Evolutionary conservation across 2,329 filamentous ascomycete genomes (phyloP), one percentile per base, ranked within the genome.

Genomic region (Chrysosporium queenslandicum): DNA sequence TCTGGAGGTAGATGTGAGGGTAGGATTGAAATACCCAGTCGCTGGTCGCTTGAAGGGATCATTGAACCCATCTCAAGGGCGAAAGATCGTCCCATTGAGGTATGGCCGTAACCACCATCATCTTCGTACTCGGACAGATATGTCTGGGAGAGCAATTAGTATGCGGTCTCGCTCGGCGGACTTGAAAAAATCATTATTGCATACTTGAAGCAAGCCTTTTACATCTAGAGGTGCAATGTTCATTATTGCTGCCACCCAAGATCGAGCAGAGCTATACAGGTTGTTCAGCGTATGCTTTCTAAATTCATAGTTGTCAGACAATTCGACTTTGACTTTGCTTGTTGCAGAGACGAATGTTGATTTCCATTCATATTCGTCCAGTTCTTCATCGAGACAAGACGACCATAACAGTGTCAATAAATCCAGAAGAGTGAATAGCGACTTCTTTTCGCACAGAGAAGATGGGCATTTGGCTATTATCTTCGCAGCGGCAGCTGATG

Each of bases 101-200:
- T 82, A 66, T 96, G 89, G 0, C 90, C 92, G 63, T 94, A 95
- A 1, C 83, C 82, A 46, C 86, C 87, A 58, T 95, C 87, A 59
- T 97, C 90, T 56, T 94, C 86, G 60, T 90, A 95, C 60, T 95
- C 90, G 0, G 94, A 96, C 14, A 98, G 77, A 65, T 98, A 97
- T 0, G 92, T 97, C 70, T 95, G 54, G 32, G 41, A 50, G 12
- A 34, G 18, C 18, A 4, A 30, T 36, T 27, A 42, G 32, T 32
- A n/a, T 16, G 29, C 12, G 20, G 11, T 23, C n/a, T 18, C 32
- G 21, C n/a, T 12, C 43, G 14, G 11, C 21, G 20, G 23, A n/a
- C n/a, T n/a, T n/a, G n/a, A 7, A 45, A 20, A 21, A 43, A 4
- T 7, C n/a, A 23, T 23, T 7, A 27, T 4, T 16, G 6, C 36